Percentiles rank a stretch among this genome's conserved stretches.
Evolutionary conservation across 345 rosid genomes (phyloP).

Genomic region (Jatropha curcas): DNA sequence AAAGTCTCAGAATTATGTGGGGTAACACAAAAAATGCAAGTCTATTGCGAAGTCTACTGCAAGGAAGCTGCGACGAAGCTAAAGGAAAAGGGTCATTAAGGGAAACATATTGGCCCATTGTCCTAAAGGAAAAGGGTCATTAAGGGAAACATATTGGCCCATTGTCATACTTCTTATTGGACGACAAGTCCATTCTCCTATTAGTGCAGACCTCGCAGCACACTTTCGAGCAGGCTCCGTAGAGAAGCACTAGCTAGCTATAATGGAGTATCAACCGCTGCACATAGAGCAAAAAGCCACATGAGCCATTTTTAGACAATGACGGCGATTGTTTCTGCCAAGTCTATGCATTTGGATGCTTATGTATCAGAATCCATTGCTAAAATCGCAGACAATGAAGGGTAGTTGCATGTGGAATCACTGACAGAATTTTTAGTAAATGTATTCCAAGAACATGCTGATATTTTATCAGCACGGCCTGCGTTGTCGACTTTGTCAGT

Average conservation of each 20-base stretch:
- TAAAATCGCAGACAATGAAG: constrained; percentile 48
- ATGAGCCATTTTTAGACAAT: constrained; percentile 44
- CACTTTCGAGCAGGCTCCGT: constrained; percentile 53
- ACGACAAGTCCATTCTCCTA: too few species aligned
- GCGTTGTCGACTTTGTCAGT: constrained; percentile 21
- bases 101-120: too few species aligned
- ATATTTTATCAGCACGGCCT: background rate
- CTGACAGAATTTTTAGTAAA: constrained; percentile 7
- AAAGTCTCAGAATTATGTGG: too few species aligned
- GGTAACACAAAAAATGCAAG: too few species aligned
- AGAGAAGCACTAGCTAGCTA: constrained; percentile 68
- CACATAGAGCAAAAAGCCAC: constrained; percentile 80
- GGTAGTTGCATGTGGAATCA: constrained; percentile 31
- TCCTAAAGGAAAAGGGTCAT: too few species aligned
- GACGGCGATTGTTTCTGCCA: constrained; percentile 40
- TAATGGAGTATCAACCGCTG: constrained; percentile 72
- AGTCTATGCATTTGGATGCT: constrained; percentile 58
- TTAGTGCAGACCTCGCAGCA: too few species aligned
- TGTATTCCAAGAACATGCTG: background rate
- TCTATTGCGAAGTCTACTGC: too few species aligned
- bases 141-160: too few species aligned
- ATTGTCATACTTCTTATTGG: too few species aligned
- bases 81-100: too few species aligned
- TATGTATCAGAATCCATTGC: constrained; percentile 71
- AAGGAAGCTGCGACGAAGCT: too few species aligned